phyloP scores from a whole-genome alignment of 1,284 basidiomycete species.

The Neonothopanus nambi region DNA sequence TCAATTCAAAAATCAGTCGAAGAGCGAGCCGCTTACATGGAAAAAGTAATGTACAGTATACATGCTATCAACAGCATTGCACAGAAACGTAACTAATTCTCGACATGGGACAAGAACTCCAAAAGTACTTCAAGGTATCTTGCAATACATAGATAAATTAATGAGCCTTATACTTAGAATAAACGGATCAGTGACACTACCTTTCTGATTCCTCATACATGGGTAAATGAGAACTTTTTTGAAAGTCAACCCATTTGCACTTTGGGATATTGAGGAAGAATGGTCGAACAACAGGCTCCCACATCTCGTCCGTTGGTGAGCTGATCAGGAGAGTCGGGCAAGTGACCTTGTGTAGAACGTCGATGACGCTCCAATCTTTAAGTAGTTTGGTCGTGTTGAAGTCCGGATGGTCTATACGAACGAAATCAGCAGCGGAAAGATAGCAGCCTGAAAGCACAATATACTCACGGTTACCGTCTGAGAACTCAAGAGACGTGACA shows the following conservation, averaged over 20 bases:
- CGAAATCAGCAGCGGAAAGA: not conserved
- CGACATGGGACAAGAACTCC: no score
- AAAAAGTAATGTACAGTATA: no score
- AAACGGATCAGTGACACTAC: constrained; percentile 26
- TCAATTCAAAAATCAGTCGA: no score
- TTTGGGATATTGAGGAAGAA: constrained; percentile 8
- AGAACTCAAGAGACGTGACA: not conserved
- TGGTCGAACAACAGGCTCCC: constrained; percentile 8
- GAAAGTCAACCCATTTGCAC: constrained; percentile 13
- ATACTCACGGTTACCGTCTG: constrained; percentile 5
- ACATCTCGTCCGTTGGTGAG: constrained; percentile 12
- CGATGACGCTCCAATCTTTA: constrained; percentile 5
- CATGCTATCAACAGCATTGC: no score
- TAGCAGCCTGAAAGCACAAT: not conserved
- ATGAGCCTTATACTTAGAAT: not conserved
- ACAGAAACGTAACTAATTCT: no score
- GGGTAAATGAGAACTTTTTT: constrained; percentile 7
- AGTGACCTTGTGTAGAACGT: not conserved
- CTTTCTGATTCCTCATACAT: constrained; percentile 12
- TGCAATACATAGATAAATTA: not conserved
- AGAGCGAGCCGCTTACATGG: no score
- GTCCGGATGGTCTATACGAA: constrained; percentile 5
- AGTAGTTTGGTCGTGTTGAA: constrained; percentile 7
- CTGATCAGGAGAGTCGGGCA: constrained; percentile 11
- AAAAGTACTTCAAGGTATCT: constrained; percentile 1